Percentiles rank a stretch among this genome's conserved stretches.
phyloP scores from a whole-genome alignment of 1,139 yeast genomes.

The Suhomyces taliae region DNA sequence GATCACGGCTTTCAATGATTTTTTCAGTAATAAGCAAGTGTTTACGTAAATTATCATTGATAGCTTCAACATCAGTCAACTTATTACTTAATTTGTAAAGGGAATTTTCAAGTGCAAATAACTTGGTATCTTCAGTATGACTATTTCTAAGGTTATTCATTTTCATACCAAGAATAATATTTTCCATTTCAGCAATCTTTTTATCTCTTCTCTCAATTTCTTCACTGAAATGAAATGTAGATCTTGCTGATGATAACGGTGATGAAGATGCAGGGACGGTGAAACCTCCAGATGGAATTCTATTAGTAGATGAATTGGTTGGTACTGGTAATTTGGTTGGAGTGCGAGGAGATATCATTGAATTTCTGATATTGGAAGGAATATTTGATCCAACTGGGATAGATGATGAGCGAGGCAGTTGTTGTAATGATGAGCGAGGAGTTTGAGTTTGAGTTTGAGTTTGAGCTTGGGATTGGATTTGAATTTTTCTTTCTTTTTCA shows the following conservation, averaged over 20 bases:
- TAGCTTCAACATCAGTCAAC: slow-evolving; percentile 40
- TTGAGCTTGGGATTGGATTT: slow-evolving; percentile 9
- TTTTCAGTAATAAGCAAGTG: slow-evolving; percentile 53
- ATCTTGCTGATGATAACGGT: slow-evolving; percentile 11
- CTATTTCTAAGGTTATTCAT: slow-evolving; percentile 34
- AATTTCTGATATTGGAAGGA: slow-evolving; percentile 7
- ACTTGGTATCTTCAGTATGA: slow-evolving; percentile 50
- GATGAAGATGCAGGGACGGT: slow-evolving; percentile 14
- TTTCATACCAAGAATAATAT: slow-evolving; percentile 35
- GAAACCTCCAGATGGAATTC: slow-evolving; percentile 9
- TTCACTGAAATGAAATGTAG: slow-evolving; percentile 15
- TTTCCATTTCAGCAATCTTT: slow-evolving; percentile 40
- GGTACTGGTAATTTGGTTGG: slow-evolving; percentile 14
- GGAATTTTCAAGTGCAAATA: slow-evolving; percentile 39
- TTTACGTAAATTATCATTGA: slow-evolving; percentile 39
- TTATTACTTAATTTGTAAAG: slow-evolving; percentile 40
- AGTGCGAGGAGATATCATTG: slow-evolving; percentile 11
- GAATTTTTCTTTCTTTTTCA: slow-evolving; percentile 13
- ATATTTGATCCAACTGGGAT: slow-evolving; percentile 8
- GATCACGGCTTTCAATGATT: slow-evolving; percentile 59
- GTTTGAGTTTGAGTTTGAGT: slow-evolving; percentile 8
- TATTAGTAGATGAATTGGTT: background rate
- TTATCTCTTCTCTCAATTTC: slow-evolving; percentile 36
- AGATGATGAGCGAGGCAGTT: slow-evolving; percentile 9
- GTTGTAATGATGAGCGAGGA: slow-evolving; percentile 2